Conservation (phyloP, 2,329 filamentous ascomycete genomes). For the Penicillium sp. region DNA sequence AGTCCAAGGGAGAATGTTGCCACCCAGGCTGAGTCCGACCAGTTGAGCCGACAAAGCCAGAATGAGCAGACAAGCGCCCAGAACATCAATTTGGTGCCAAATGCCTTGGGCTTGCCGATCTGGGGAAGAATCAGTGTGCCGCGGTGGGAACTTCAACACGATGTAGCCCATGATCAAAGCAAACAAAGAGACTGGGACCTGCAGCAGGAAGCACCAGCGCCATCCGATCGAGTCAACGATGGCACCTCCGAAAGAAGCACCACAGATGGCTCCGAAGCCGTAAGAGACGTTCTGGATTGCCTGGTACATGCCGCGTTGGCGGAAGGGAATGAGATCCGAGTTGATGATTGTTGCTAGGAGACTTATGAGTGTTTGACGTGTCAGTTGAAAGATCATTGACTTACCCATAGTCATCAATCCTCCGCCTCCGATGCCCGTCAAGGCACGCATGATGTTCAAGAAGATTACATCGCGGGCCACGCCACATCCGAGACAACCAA, state of each 20-base stretch:
- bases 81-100: constrained; percentile 58
- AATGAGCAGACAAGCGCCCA: constrained; percentile 57
- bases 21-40: constrained; percentile 45
- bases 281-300: constrained; percentile 60
- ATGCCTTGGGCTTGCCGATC: constrained; percentile 22
- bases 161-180: constrained; percentile 54
- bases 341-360: constrained; percentile 60
- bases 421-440: constrained; percentile 71
- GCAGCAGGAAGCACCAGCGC: constrained; percentile 57
- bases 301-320: constrained; percentile 70
- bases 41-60: constrained; percentile 57
- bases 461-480: constrained; percentile 64
- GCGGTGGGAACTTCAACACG: constrained; percentile 50
- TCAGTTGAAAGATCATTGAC: not conserved
- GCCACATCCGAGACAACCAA: constrained; percentile 67
- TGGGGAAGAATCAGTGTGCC: not conserved
- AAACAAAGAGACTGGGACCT: constrained; percentile 58
- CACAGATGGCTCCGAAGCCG: constrained; percentile 61
- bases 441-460: constrained; percentile 67
- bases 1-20: constrained; percentile 47
- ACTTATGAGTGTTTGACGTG: not conserved
- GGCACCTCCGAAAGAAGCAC: constrained; percentile 45
- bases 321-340: constrained; percentile 70
- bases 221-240: constrained; percentile 47
- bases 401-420: constrained; percentile 63